Conservation (phyloP, 148 eudicot species). For the Arbutus unedo region DNA sequence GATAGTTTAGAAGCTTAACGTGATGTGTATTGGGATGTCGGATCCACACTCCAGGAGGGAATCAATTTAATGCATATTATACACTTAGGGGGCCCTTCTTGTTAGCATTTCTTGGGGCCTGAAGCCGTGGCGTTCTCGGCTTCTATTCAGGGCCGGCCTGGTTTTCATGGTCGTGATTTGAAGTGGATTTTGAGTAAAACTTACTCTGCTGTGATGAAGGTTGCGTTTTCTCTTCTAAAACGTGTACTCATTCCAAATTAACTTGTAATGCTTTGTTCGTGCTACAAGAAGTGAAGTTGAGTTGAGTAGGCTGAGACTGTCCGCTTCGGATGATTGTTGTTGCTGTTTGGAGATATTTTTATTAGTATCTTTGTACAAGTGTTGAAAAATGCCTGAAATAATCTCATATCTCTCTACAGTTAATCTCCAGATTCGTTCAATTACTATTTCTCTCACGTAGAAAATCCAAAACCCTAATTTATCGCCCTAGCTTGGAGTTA, state of each 20-base stretch:
- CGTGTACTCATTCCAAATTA: not conserved
- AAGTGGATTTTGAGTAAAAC: no score
- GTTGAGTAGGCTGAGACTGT: not conserved
- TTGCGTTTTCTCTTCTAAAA: no score
- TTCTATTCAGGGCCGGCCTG: no score
- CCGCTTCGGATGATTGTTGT: not conserved
- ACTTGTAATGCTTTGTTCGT: not conserved
- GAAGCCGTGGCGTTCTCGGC: no score
- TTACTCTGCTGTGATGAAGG: no score
- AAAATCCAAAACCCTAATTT: not conserved
- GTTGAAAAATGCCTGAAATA: not conserved
- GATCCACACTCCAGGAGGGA: no score
- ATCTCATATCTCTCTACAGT: not conserved
- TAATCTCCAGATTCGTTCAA: not conserved
- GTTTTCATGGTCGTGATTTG: no score
- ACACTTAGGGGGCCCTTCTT: no score
- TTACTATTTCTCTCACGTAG: not conserved
- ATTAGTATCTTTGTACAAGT: not conserved
- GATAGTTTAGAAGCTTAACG: no score
- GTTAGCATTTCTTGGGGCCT: no score
- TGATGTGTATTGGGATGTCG: no score
- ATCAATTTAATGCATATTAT: no score
- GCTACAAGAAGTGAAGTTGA: not conserved
- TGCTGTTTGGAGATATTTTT: not conserved
- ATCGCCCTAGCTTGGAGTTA: not conserved